Percentiles rank a stretch among this genome's conserved stretches.
phyloP scores from a whole-genome alignment of 2,329 filamentous ascomycete species.

The Claviceps arundinis region DNA sequence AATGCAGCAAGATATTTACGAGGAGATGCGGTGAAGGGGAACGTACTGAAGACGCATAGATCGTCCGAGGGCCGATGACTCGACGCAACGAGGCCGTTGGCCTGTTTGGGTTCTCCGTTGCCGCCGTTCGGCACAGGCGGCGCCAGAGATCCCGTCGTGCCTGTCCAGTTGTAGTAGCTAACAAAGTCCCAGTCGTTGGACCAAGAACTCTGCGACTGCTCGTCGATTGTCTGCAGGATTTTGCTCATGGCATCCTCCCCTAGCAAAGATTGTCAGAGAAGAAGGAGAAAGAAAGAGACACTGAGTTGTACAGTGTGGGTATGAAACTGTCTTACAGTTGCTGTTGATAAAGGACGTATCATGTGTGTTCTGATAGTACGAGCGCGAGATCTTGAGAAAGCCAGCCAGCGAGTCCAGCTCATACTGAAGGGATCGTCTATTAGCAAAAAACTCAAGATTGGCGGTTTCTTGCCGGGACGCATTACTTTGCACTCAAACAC shows the following conservation, averaged over 20 bases:
- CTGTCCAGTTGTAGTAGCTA: slow-evolving; percentile 19
- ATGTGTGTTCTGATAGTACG: slow-evolving; percentile 59
- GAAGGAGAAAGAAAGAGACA: no score
- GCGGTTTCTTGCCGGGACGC: not conserved
- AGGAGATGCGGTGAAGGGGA: not conserved
- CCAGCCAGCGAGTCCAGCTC: slow-evolving; percentile 80
- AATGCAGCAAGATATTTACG: not conserved
- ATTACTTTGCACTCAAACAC: slow-evolving; percentile 17
- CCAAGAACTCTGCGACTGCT: slow-evolving; percentile 16
- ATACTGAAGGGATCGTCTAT: slow-evolving; percentile 38
- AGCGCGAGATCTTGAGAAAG: slow-evolving; percentile 67
- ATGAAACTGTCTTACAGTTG: slow-evolving; percentile 10
- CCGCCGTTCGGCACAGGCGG: slow-evolving; percentile 48
- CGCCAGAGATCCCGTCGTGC: slow-evolving; percentile 12
- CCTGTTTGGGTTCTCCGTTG: slow-evolving; percentile 63
- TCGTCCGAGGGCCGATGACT: slow-evolving; percentile 79
- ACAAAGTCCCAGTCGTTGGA: slow-evolving; percentile 13
- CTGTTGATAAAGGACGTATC: slow-evolving; percentile 51
- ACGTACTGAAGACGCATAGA: slow-evolving; percentile 50
- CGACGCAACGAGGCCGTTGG: slow-evolving; percentile 63
- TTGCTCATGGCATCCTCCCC: slow-evolving; percentile 44
- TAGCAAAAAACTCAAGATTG: not conserved
- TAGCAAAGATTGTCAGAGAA: slow-evolving; percentile 28
- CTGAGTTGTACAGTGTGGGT: no score
- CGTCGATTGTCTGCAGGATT: slow-evolving; percentile 13